Evolutionary conservation across 257 asterid species (phyloP), one percentile per base, ranked within the genome.

Genomic region (Primulina eburnea): DNA sequence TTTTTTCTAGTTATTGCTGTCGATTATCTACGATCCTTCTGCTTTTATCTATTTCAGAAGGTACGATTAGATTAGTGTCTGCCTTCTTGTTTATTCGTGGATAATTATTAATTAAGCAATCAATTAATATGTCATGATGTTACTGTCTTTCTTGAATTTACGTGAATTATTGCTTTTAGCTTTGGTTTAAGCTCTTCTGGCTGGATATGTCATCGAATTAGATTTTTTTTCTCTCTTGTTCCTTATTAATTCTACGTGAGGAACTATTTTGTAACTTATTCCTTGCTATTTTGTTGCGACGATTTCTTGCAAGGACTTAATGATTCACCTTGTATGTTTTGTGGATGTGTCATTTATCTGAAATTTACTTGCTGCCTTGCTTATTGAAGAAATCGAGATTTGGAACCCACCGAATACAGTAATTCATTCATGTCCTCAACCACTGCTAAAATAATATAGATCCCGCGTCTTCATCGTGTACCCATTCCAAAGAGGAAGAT

Each of bases 1-100:
- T 2, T 58, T 74, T 34, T 62, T 67, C 43, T 11, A 43, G 66
- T 68, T 64, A 70, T 75, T 53, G 65, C 37, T 60, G 10, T 56
- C 24, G 18, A 14, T 73, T 61, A 43, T 70, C 55, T 40, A 81
- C 93, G 92, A 90, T 90, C 89, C 55, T 73, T 57, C 26, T 64
- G 82, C 24, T 62, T 77, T 80, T 69, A 75, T 50, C 80, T 62
- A 82, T 77, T 74, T 63, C 38, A 64, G 20, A 50, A 74, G 89
- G 85, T 83, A 72, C 58, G 84, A 72, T 74, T 78, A 65, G 66
- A 72, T 74, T 78, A 67, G 66, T 62, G 32, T 20, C 69, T 72
- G 69, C 53, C 68, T 76, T 59, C 6, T 16, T 17, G 9, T 47
- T 33, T 2, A 6, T 71, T 40, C 34, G 37, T 24, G 24, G 35